Base-by-base conservation (phyloP, 106 monocot genomes). In the Iris macrosiphon region DNA sequence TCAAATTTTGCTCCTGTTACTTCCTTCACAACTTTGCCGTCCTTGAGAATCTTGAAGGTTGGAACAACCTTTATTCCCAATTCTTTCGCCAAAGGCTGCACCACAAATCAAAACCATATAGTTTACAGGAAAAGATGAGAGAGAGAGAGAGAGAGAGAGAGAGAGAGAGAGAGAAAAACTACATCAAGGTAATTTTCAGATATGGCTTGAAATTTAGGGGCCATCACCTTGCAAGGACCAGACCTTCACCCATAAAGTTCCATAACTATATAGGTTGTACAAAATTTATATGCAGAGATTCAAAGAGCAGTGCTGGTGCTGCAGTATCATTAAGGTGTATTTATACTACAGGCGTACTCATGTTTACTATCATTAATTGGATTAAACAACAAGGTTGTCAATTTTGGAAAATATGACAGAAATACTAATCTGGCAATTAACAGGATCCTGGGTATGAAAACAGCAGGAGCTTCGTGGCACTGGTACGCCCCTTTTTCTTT, bases 11-110 rank as follows among this genome's bases (percentile, higher is more conserved):
- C 80, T 6, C 92, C 92, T 12, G 72, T 87, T 33, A 93, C 80
- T 69, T 93, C 92, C 65, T 77, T 77, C 17, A 93, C 76, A 14
- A 93, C 68, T 69, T 87, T 64, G 46, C 76, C 33, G 6, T 70
- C 79, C 70, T 78, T 93, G 45, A 93, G 73, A 65, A 93, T 80
- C 64, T 93, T 93, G 77, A 93, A 87, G 6, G 92, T 93, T 12
- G 92, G 92, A 31, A 93, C 80, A 12, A 80, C 92, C 55, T 55
- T 70, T 39, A 93, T 69, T 7, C 80, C 92, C 52, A 93, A 58
- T 45, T 83, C 87, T 53, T 93, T 93, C 11, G 92, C 87, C 44
- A 93, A 50, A 34, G 71, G 24, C 92, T 93, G 79, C 29, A 57
- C 52, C 30, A 13, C 29, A 45, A 26, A n/a, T 20, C 20, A 9